Evolutionary conservation across 768 basidiomycete genomes (phyloP), one percentile per base, ranked within the genome.

Genomic region (Tylopilus intermedius): DNA sequence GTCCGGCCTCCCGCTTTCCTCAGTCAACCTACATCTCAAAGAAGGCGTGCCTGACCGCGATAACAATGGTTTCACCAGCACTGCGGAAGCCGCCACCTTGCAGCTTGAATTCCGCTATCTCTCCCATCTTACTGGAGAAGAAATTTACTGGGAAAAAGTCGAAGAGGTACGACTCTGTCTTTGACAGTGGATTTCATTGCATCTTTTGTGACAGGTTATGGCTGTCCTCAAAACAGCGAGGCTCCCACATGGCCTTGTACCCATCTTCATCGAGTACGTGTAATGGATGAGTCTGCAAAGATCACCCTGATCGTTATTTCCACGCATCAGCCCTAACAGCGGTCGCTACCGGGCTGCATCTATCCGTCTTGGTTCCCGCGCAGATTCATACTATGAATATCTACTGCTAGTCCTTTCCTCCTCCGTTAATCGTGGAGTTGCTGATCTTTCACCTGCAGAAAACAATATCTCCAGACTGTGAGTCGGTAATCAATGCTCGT

Each of bases 301-400:
- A 37, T 33, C 30, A 13, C 42, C 37, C 55, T 66, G 29, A 62
- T 55, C 14, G 48, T 47, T 57, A 18, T 45, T 55, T 45, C 40
- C 24, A 42, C 24, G 18, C 5, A 15, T 32, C 55, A 85, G 84
- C 26, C 74, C 80, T 0, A 50, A 71, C 29, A 72, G 64, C 41
- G 83, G 84, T 18, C 72, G 68, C 49, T 86, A 82, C 56, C 68
- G 83, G 18, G 71, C 80, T 24, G 83, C 88, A 11, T 80, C 87
- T 15, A 88, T 98, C 56, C 83, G 94, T 11, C 79, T 98, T 21
- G 94, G 94, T 26, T 93, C 93, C 32, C 79, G 93, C 40, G 94
- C 87, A 29, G 94, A 98, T 67, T 93, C 90, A 2, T 97, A 85
- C 71, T 98, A 96, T 64, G 94, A 95, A 67, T 93, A 94, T 64